These are phyloP conservation scores for Picea glauca DNA, from an alignment of 75 land plant species.

Conservation along the genomic window DNA sequence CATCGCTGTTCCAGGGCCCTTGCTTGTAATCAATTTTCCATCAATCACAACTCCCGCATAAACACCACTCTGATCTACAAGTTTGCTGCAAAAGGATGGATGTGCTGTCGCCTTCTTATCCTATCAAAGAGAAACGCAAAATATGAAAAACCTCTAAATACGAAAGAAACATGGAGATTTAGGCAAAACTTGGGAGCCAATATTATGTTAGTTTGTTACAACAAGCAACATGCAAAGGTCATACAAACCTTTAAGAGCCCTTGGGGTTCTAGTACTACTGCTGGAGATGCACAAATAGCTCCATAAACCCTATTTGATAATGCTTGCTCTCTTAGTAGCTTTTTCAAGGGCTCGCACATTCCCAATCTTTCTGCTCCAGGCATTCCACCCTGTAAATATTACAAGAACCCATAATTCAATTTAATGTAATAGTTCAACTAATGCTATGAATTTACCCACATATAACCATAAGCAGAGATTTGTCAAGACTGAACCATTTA, in stretches of 20 bases:
- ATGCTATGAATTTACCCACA: not conserved
- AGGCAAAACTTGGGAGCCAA: not conserved
- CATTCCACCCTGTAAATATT: slow-evolving; percentile 60
- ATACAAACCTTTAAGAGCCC: slow-evolving; percentile 55
- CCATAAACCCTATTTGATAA: slow-evolving; percentile 53
- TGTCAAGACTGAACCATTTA: not conserved
- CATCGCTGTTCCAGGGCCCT: slow-evolving; percentile 68
- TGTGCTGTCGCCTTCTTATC: slow-evolving; percentile 62
- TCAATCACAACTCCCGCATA: slow-evolving; percentile 72
- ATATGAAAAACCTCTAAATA: not conserved
- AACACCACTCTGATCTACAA: slow-evolving; percentile 44
- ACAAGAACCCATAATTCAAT: not conserved
- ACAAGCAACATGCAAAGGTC: slow-evolving; percentile 7
- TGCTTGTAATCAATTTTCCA: slow-evolving; percentile 72
- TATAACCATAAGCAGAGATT: not conserved
- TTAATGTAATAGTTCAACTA: not conserved
- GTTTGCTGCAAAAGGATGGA: slow-evolving; percentile 47
- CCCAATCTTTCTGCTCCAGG: slow-evolving; percentile 55
- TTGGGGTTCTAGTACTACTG: slow-evolving; percentile 52
- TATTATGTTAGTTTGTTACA: not conserved
- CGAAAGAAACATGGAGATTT: not conserved
- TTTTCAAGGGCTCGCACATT: slow-evolving; percentile 47
- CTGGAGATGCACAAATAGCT: slow-evolving; percentile 70
- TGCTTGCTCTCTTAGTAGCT: slow-evolving; percentile 64
- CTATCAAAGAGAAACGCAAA: slow-evolving; percentile 32